Evolutionary conservation across 139 green algal species (phyloP), one percentile per base, ranked within the genome.

Genomic region (Auxenochlorella protothecoides): DNA sequence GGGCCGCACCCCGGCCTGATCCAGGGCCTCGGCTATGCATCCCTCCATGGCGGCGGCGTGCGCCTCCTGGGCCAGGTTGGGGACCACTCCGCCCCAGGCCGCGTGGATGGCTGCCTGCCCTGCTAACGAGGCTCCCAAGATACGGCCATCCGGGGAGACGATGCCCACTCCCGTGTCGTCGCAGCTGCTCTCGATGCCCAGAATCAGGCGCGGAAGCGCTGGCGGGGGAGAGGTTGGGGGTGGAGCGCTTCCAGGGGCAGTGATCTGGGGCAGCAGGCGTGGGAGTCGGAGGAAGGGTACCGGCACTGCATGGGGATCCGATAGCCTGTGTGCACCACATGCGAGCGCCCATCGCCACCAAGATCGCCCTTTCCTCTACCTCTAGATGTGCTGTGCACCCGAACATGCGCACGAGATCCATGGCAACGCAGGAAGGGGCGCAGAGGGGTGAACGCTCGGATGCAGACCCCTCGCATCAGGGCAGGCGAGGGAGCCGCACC

Each of bases 111-210:
- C 93, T 13, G 78, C 81, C 79, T 98, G 92, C 3, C 81, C 84
- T 9, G 84, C 84, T 7, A 97, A 64, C 0, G 85, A 84, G 62
- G 97, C 82, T 2, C 89, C 88, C 13, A 98, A 78, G 5, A 98
- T 78, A 5, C 59, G 53, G 0, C 93, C 93, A 16, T 84, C 74
- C 8, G 73, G 78, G 3, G 74, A 86, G 12, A 98, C 89, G 2
- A 98, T 82, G 16, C 92, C 93, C 9, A 89, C 91, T 5, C 81
- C 93, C 2, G 93, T 98, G 86, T 98, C 93, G 76, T 98, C 93
- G 71, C 93, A 98, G 83, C 83, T 92, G 78, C 82, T 93, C 76
- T 98, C 93, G 59, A 98, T 98, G 70, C 93, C 93, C 15, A 98
- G 84, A 4, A 98, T 73, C 3, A 96, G 27, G 27, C 27, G 27